Base-by-base conservation (phyloP, 1,139 yeast species). In the Blastobotrys apis region DNA sequence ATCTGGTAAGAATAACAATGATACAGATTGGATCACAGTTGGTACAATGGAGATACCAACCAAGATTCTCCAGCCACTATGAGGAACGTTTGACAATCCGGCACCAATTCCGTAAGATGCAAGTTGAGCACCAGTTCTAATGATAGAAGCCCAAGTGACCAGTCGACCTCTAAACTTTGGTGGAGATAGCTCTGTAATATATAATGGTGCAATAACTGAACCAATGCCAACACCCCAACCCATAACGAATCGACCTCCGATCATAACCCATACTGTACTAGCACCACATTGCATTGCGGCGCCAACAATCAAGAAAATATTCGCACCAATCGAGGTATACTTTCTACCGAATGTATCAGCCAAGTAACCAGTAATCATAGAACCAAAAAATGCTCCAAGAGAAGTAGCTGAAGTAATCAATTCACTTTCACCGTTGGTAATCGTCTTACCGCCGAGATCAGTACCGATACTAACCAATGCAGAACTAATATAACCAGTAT, bases 171-270 rank as follows among this genome's bases (percentile, higher is more conserved):
- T 76, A 63, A 84, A 87, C 62, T 81, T 78, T 15, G 95, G 79
- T 17, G 98, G 97, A 1, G 97, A 94, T 60, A 90, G 76, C 65
- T 90, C 98, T 46, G 90, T 75, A 54, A 90, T 84, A 74, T 86
- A 88, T 48, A 90, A 71, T 1, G 97, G 97, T 15, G 97, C 86
- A 45, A 87, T 81, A 44, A 90, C 72, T 3, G 96, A 86, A 0
- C 97, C 97, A 48, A 86, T 77, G 52, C 98, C 98, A 21, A 90
- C 97, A 54, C 95, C 98, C 68, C 85, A 84, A 19, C 98, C 98
- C 81, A 90, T 84, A 41, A 90, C 71, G 55, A 90, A 83, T 62
- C 97, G 75, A 32, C 97, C 98, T 8, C 69, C 80, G 54, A 86
- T 81, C 97, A 92, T 90, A 36, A 84, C 80, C 95, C 97, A 87